Base-by-base conservation (phyloP, 2,329 filamentous ascomycete genomes). In the Orbilia brochopaga region DNA sequence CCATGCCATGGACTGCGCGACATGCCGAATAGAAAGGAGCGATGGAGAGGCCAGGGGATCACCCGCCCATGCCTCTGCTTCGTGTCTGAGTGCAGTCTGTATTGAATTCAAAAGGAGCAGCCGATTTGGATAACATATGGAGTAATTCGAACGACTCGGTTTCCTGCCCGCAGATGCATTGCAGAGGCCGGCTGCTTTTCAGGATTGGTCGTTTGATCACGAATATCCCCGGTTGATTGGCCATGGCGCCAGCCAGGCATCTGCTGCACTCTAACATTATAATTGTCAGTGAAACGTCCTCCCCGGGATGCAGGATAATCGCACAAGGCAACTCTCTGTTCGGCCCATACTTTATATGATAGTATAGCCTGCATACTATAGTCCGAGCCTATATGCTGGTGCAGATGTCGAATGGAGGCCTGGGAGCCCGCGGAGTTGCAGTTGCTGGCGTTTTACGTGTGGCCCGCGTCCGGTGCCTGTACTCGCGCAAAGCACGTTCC, bases 401-500 rank as follows among this genome's bases (percentile, higher is more conserved):
- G 52, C 30, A 50, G 59, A 59, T 46, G 50, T 70, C 63, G 50
- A 46, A 63, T 58, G 11, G 37, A 51, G 46, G 52, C 54, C 42
- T 4, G 42, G 19, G 4, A 44, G 17, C 40, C 17, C 17, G 17
- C 11, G 40, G 40, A 15, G 13, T 42, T 42, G n/a, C 37, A 42
- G 37, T 15, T 13, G 37, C 4, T 6, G n/a, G 37, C 37, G 11
- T 4, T 13, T 42, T 42, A n/a, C 6, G 44, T 17, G 5, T 19
- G 7, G 44, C 5, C 11, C 4, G 19, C 17, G 7, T 15, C 5
- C 5, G 5, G 44, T 19, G 44, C 21, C 19, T 10, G 17, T 48
- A 5, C 50, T 65, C 54, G 60, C 67, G 60, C 62, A 69, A 70
- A 65, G 67, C 67, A 72, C 67, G 67, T 72, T 65, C 67, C 67